Evolutionary conservation across 1,284 basidiomycete species (phyloP), one percentile per base, ranked within the genome.

Genomic region (Trametes versicolor): DNA sequence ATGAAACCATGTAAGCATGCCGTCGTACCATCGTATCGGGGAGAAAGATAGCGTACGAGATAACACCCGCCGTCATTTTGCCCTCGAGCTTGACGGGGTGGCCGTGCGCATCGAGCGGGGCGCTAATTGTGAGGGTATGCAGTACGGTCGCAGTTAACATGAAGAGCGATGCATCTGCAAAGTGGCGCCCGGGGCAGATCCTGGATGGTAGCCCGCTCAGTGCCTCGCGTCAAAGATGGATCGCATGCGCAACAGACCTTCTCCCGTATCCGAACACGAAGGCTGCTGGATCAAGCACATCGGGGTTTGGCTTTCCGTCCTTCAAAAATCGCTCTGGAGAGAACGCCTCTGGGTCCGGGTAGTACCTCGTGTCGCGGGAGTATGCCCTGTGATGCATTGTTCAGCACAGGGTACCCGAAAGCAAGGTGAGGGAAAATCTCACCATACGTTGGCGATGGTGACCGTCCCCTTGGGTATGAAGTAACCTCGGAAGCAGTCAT

Each of bases 261-360:
- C 78, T 67, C n/a, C 79, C 79, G 43, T 67, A 79, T 4, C 77
- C 79, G 61, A 78, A 80, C 12, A 67, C 70, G 12, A 70, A 67
- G 7, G 64, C 66, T n/a, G 61, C 51, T 6, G 77, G 75, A 60
- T 76, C 71, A 55, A 66, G 63, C 5, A 73, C 68, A 1, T 56
- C 52, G 8, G 72, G 71, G 53, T 76, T 68, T 9, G 77, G 69
- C 37, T 75, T 68, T 4, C 76, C 77, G 41, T 75, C 69, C 57
- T 71, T 73, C 12, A 47, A 13, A 15, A 47, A 47, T 21, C 43
- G 19, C n/a, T 47, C 43, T 13, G 43, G 43, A 5, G 19, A 71
- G 64, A 80, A 82, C 17, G 64, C 60, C 8, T 72, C 54, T 0
- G 80, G 78, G 19, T 80, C 68, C 1, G 70, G 62, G 59, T 79